phyloP scores from a whole-genome alignment of 2,329 filamentous ascomycete species.

The Nannizziopsis barbatae region DNA sequence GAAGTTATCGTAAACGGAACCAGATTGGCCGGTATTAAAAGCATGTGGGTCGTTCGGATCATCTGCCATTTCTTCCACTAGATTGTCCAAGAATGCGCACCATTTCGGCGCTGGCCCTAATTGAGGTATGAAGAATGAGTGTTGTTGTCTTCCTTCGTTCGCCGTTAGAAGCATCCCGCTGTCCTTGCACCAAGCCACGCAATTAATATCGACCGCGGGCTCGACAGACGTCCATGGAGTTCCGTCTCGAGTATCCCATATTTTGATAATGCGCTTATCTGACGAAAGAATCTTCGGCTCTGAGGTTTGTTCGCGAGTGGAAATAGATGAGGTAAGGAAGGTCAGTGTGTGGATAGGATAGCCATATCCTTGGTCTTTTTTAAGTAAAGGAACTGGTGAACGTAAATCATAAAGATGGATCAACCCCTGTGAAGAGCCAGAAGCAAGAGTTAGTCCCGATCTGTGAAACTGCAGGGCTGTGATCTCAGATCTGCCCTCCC shows the following conservation, averaged over 20 bases:
- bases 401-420: constrained; percentile 87
- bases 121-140: constrained; percentile 89
- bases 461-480: constrained; percentile 79
- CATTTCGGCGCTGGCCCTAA: constrained; percentile 86
- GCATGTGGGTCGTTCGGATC: constrained; percentile 53
- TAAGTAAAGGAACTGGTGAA: constrained; percentile 70
- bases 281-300: constrained; percentile 73
- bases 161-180: constrained; percentile 93
- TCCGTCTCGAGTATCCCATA: constrained; percentile 78
- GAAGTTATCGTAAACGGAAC: constrained; percentile 95
- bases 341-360: constrained; percentile 78
- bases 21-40: constrained; percentile 36
- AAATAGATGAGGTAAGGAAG: constrained; percentile 53
- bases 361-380: constrained; percentile 92
- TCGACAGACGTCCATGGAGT: constrained; percentile 92
- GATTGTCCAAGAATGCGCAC: constrained; percentile 93
- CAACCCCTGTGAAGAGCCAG: constrained; percentile 77
- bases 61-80: constrained; percentile 98
- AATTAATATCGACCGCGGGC: constrained; percentile 86
- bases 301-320: constrained; percentile 57
- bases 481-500: constrained; percentile 48
- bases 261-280: constrained; percentile 93
- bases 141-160: constrained; percentile 90
- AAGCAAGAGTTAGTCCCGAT: constrained; percentile 72
- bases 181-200: constrained; percentile 83